phyloP scores from a whole-genome alignment of 2,329 filamentous ascomycete species.

The Ophiocordyceps camponoti-floridani region DNA sequence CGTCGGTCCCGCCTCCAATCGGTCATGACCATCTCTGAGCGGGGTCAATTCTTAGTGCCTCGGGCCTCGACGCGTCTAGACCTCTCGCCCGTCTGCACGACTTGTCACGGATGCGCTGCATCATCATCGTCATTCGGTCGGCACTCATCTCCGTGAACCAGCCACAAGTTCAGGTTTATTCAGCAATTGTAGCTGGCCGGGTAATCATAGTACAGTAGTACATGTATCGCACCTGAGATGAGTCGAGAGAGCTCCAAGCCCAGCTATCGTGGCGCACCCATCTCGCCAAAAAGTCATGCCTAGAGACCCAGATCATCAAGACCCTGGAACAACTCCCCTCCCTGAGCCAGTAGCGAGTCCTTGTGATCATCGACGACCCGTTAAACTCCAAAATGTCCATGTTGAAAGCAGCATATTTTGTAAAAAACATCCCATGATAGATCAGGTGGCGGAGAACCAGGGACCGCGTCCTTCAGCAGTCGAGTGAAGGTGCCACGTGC shows the following conservation, averaged over 20 bases:
- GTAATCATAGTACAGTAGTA: not conserved
- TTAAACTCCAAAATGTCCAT: not conserved
- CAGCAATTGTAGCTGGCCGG: not conserved
- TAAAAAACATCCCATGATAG: too few species aligned
- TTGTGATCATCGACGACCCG: not conserved
- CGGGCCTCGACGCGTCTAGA: too few species aligned
- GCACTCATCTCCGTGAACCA: not conserved
- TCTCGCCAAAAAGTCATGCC: not conserved
- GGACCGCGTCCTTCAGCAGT: too few species aligned
- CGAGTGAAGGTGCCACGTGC: not conserved
- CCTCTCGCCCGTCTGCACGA: not conserved
- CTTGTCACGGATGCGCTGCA: not conserved
- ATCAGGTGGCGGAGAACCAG: not conserved
- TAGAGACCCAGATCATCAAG: not conserved
- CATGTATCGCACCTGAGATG: not conserved
- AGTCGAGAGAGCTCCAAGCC: not conserved
- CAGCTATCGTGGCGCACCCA: too few species aligned
- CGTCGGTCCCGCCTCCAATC: not conserved
- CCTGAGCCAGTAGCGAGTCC: not conserved
- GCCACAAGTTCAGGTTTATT: not conserved
- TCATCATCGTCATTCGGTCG: not conserved
- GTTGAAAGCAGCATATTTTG: not conserved
- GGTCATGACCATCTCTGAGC: not conserved
- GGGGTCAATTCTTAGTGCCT: not conserved
- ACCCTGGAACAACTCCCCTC: not conserved